Conservation (phyloP, 768 basidiomycete species). For the Pulveroboletus sp. region DNA sequence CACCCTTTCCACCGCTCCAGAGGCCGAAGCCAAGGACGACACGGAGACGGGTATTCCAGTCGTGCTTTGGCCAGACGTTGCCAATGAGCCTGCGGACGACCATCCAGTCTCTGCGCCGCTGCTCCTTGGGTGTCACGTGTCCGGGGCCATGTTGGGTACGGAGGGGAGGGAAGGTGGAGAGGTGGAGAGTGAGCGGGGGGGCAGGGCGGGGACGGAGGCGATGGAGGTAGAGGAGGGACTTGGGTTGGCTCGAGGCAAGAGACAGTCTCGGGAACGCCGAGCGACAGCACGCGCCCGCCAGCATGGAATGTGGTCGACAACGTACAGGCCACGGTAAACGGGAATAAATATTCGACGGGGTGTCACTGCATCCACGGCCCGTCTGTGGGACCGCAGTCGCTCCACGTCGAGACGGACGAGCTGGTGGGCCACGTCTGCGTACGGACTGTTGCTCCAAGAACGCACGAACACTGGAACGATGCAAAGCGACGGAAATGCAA, state of each 20-base stretch:
- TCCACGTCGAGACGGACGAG: too few relatives aligned
- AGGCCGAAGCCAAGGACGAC: constrained; percentile 80
- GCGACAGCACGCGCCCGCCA: constrained; percentile 22
- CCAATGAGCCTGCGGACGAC: constrained; percentile 78
- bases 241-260: constrained; percentile 1
- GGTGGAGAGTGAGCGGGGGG: background rate
- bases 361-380: background rate
- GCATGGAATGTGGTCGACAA: constrained; percentile 15
- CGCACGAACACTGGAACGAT: too few relatives aligned
- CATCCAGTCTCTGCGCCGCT: constrained; percentile 78
- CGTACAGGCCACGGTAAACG: background rate
- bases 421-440: too few relatives aligned
- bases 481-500: background rate
- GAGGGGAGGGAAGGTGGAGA: constrained; percentile 19
- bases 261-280: constrained; percentile 11
- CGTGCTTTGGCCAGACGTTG: constrained; percentile 90
- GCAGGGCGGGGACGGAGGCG: background rate
- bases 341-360: background rate
- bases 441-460: too few relatives aligned
- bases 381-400: too few relatives aligned
- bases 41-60: constrained; percentile 75
- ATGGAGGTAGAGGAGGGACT: constrained; percentile 4
- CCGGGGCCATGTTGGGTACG: constrained; percentile 9
- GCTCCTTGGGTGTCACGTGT: constrained; percentile 33
- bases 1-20: constrained; percentile 70